Evolutionary conservation across 345 rosid genomes (phyloP), one percentile per base, ranked within the genome.

Genomic region (Geranium brycei): DNA sequence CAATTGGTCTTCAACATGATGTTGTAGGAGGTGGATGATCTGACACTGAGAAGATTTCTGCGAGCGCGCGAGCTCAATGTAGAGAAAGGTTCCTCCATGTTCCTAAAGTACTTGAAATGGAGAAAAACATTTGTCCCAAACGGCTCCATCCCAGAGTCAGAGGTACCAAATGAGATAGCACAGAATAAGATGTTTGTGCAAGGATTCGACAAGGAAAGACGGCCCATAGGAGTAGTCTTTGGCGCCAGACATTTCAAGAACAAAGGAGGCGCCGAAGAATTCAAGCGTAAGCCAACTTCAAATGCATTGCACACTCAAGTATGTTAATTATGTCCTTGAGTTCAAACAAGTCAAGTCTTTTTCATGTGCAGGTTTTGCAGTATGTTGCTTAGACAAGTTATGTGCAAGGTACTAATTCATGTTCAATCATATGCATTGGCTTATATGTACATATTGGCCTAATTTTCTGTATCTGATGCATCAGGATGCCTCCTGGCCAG

Each of bases 51-150:
- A 69, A 76, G 98, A 74, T 92, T 92, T 75, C 73, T 92, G 63
- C 72, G 91, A 23, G 98, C 98, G 60, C 87, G 97, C 14, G 93
- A 92, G 64, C 74, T 83, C 0, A 96, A 92, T 69, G 77, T 92
- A 18, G 95, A 92, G 76, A 92, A 85, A 73, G 96, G 95, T 57
- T 83, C 88, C 4, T 69, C 75, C 66, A 41, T 89, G 58, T 85
- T 92, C 51, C 78, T 87, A 0, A 87, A 87, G 81, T 89, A 81
- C 69, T 67, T 89, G 11, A 79, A 78, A 71, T 92, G 96, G 98
- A 87, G 71, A 65, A 74, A 63, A 72, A 69, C 74, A 17, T 72
- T 75, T 51, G 17, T 89, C 3, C 95, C 95, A 3, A 80, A 80
- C 51, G 96, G 88, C 61, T 68, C 17, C 62, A 75, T 92, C 65